Evolutionary conservation across 495 filamentous ascomycete genomes (phyloP).

Genomic region (Oidiodendron maius): DNA sequence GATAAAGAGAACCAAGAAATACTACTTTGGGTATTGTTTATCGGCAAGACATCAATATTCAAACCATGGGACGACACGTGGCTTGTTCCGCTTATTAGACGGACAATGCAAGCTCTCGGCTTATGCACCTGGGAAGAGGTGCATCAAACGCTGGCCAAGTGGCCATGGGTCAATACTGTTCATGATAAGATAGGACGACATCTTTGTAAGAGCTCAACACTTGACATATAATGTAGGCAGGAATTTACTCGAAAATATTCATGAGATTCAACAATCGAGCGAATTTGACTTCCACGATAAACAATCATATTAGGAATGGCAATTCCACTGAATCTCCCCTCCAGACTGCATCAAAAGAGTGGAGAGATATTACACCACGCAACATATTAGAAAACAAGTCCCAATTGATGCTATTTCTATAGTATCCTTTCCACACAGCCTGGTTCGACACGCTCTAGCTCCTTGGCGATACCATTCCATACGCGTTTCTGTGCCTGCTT

Average conservation of each 20-base stretch:
- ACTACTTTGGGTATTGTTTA: neutral
- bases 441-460: constrained; percentile 10
- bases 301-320: too few species aligned
- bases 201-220: constrained; percentile 2
- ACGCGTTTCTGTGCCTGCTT: constrained; percentile 17
- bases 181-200: constrained; percentile 3
- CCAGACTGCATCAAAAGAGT: too few species aligned
- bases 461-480: constrained; percentile 20
- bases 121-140: constrained; percentile 10
- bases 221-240: neutral
- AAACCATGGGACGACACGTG: constrained; percentile 1
- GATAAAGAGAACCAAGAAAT: too few species aligned
- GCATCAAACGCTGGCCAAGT: constrained; percentile 1
- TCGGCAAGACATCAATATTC: constrained; percentile 5
- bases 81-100: constrained; percentile 1
- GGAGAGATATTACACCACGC: too few species aligned
- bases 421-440: constrained; percentile 5
- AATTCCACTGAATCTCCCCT: too few species aligned
- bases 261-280: neutral
- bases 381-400: neutral
- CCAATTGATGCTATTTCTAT: neutral
- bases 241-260: neutral
- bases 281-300: too few species aligned
- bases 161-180: constrained; percentile 13
- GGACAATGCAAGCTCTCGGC: neutral